These are phyloP conservation scores for Litsea cubeba DNA, from an alignment of 164 flowering plant species.

Conservation along the genomic window DNA sequence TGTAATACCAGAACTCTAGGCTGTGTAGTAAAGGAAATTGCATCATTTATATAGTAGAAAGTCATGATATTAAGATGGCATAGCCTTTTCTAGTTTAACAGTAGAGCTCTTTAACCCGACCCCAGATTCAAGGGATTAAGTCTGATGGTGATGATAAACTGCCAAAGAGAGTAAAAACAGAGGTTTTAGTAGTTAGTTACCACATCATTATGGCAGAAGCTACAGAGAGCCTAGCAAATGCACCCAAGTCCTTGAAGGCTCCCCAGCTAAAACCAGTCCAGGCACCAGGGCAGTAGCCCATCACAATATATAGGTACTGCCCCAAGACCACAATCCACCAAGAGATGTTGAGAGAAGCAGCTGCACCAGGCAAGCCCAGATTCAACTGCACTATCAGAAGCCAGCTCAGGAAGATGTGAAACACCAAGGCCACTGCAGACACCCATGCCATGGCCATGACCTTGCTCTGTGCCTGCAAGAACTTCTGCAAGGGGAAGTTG, in stretches of 20 bases:
- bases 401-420: slow-evolving; percentile 43
- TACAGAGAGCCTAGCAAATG: slow-evolving; percentile 46
- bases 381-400: slow-evolving; percentile 33
- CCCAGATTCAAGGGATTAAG: not conserved
- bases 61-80: not conserved
- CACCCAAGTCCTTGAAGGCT: slow-evolving; percentile 53
- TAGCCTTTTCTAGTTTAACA: not conserved
- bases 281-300: slow-evolving; percentile 39
- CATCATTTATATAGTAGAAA: not conserved
- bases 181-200: slow-evolving; percentile 20
- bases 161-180: not conserved
- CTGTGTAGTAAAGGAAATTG: slow-evolving; percentile 17
- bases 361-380: slow-evolving; percentile 43
- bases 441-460: slow-evolving; percentile 41
- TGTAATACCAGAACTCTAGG: slow-evolving; percentile 39
- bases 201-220: slow-evolving; percentile 71
- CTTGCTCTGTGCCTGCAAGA: slow-evolving; percentile 45
- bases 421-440: slow-evolving; percentile 23
- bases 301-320: slow-evolving; percentile 26
- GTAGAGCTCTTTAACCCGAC: not conserved
- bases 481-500: slow-evolving; percentile 40
- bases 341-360: slow-evolving; percentile 35
- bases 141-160: not conserved
- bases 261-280: slow-evolving; percentile 53
- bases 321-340: slow-evolving; percentile 56